Conservation (phyloP, 2,329 filamentous ascomycete species). For the Sporothrix pallida region DNA sequence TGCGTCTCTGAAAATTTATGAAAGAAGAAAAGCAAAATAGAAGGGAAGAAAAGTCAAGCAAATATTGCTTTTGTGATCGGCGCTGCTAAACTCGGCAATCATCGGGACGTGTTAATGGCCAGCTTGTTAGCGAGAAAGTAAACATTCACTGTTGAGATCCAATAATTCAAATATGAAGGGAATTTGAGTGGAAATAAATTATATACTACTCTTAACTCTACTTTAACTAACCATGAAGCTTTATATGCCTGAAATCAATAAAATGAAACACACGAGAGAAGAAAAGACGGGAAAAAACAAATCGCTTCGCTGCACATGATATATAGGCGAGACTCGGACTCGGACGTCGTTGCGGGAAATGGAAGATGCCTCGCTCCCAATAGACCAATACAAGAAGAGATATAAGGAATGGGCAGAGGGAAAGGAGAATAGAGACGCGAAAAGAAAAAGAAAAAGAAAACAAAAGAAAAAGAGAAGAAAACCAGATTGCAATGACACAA, state of each 20-base stretch:
- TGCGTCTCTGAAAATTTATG: neutral
- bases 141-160: neutral
- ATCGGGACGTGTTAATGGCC: neutral
- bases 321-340: neutral
- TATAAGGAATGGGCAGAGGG: neutral
- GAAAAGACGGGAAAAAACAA: neutral
- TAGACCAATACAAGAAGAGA: conserved; percentile 4
- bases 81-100: neutral
- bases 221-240: neutral
- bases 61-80: neutral
- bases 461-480: neutral
- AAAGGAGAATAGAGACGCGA: too few species aligned
- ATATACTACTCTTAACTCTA: neutral
- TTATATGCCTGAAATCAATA: neutral
- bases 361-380: conserved; percentile 1
- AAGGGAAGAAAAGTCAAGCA: too few species aligned
- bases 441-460: neutral
- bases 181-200: neutral
- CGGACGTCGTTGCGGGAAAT: neutral
- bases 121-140: neutral
- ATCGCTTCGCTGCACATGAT: conserved; percentile 28
- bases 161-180: neutral
- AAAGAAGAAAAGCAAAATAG: neutral
- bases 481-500: neutral
- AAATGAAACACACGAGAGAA: neutral